These are phyloP conservation scores for Cladobotryum protrusum DNA, from an alignment of 2,329 filamentous ascomycete species.

Conservation along the genomic window DNA sequence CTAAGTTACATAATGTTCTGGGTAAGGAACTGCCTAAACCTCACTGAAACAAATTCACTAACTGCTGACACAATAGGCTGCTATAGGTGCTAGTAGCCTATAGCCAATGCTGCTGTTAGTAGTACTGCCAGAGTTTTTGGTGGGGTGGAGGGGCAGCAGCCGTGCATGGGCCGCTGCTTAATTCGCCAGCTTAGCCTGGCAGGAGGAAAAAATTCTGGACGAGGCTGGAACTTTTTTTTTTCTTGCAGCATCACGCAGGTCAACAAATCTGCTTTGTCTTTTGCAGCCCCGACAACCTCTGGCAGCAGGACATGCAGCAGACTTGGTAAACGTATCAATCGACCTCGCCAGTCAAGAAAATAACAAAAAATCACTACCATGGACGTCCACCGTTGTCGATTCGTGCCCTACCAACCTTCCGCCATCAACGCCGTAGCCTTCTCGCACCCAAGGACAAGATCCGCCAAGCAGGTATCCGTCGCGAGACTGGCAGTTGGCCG, in stretches of 20 bases:
- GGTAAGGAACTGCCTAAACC: no score
- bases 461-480: conserved; percentile 46
- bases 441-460: conserved; percentile 60
- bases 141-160: conserved; percentile 24
- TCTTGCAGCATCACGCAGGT: conserved; percentile 9
- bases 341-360: conserved; percentile 1
- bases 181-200: conserved; percentile 15
- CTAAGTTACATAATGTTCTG: no score
- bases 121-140: no score
- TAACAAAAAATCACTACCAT: conserved; percentile 40
- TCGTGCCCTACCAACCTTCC: conserved; percentile 85
- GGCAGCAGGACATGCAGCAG: conserved; percentile 1
- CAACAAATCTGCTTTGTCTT: conserved; percentile 5
- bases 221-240: conserved; percentile 26
- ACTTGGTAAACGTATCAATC: conserved; percentile 2
- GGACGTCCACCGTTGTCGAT: conserved; percentile 96
- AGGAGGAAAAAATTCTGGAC: conserved; percentile 29
- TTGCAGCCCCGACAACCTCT: conserved; percentile 15
- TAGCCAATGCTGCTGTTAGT: no score
- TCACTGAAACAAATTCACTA: no score
- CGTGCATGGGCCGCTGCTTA: conserved; percentile 30
- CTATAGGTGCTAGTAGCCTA: no score
- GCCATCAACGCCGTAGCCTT: conserved; percentile 94
- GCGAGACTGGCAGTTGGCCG: conserved; percentile 81
- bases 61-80: no score